These are phyloP conservation scores for Gamsiella multidivaricata DNA, from an alignment of 192 early-diverging fungal species.

Conservation along the genomic window DNA sequence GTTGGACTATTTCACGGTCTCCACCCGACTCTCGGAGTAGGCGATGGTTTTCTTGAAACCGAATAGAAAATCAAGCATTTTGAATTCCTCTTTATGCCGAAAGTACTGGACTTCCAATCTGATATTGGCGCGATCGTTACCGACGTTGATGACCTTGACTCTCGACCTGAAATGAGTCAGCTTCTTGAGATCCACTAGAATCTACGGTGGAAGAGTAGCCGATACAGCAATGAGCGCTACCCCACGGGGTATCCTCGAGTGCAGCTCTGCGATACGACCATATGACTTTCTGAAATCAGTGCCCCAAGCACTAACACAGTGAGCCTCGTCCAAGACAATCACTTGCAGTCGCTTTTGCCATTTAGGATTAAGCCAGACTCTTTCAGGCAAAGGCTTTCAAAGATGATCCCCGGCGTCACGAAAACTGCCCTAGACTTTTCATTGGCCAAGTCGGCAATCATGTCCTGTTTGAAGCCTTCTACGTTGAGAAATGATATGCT, in stretches of 20 bases:
- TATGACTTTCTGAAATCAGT: not conserved
- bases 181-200: slow-evolving; percentile 9
- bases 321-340: slow-evolving; percentile 18
- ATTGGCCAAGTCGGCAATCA: not conserved
- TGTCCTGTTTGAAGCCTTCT: not conserved
- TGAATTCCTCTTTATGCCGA: not conserved
- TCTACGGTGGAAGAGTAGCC: slow-evolving; percentile 5
- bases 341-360: not conserved
- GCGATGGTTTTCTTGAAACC: slow-evolving; percentile 18
- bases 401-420: slow-evolving; percentile 10
- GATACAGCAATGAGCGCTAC: slow-evolving; percentile 7
- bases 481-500: not conserved
- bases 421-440: not conserved
- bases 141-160: slow-evolving; percentile 2
- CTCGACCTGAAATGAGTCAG: not conserved
- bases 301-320: slow-evolving; percentile 6
- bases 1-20: not conserved
- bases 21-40: slow-evolving; percentile 6
- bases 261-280: not conserved
- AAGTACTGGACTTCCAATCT: slow-evolving; percentile 5
- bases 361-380: not conserved
- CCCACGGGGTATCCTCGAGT: not conserved
- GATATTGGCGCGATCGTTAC: slow-evolving; percentile 22
- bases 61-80: not conserved
- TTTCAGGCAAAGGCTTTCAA: not conserved